Percentiles rank a stretch among this genome's conserved stretches.
Conservation (phyloP, 2,329 filamentous ascomycete species). For the Paraconiothyrium sp. region DNA sequence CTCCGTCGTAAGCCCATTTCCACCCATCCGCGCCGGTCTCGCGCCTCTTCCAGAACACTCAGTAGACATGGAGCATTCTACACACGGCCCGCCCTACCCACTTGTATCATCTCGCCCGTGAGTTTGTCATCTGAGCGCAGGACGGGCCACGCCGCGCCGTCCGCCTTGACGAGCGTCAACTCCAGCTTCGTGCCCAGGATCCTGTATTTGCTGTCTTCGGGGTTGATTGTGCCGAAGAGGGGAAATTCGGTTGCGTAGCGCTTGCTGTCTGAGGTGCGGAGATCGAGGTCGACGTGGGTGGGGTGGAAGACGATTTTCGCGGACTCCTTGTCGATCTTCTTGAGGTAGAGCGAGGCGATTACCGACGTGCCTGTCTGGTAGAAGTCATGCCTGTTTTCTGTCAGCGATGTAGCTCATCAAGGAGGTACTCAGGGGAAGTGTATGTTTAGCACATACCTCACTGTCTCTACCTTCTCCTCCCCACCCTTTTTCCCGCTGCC, state of each 20-base stretch:
- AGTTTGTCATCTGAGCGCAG: constrained; percentile 78
- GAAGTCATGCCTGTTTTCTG: constrained; percentile 78
- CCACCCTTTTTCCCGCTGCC: constrained; percentile 72
- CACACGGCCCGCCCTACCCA: constrained; percentile 75
- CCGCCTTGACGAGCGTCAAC: constrained; percentile 75
- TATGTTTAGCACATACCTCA: constrained; percentile 64
- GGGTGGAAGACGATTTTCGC: constrained; percentile 76
- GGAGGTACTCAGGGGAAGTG: not conserved
- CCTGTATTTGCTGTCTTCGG: constrained; percentile 78
- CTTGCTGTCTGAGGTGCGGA: constrained; percentile 88
- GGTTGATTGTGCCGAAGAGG: constrained; percentile 80
- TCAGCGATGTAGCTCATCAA: constrained; percentile 17
- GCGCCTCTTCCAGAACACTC: not conserved
- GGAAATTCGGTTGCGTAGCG: constrained; percentile 78
- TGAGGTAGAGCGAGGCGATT: constrained; percentile 92
- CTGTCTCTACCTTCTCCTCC: constrained; percentile 80
- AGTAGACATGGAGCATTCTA: constrained; percentile 16
- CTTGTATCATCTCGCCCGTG: constrained; percentile 85
- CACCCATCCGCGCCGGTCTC: not conserved
- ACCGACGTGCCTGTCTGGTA: constrained; percentile 90
- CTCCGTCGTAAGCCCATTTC: not conserved
- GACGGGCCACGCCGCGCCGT: constrained; percentile 84
- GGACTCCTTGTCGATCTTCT: constrained; percentile 89
- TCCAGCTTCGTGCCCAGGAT: constrained; percentile 91
- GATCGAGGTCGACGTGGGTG: constrained; percentile 75